Base-by-base conservation (phyloP, 78 protist species). In the Anaeramoeba ignava region DNA sequence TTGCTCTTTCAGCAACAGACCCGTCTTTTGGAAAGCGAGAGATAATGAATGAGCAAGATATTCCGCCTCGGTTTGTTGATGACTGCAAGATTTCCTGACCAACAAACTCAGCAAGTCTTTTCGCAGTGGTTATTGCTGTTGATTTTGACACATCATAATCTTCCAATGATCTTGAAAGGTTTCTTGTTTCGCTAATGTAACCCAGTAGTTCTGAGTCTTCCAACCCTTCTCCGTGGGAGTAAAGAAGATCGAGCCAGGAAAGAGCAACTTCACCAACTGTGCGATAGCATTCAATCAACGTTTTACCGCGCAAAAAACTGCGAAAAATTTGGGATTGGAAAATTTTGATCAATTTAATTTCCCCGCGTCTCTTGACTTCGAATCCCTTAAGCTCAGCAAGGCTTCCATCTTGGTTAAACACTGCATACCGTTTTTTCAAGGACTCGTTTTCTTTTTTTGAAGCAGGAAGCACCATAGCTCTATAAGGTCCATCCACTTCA, bases 401-500 rank as follows among this genome's bases (percentile, higher is more conserved):
- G 2, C 82, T 17, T 36, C 97, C 96, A 78, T 95, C 91, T 8
- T 38, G 38, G 86, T 97, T 87, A 89, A 96, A 98, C 31, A 98
- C 99, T 3, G 96, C 99, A 84, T 98, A 98, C 40, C 91, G 40
- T 42, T 85, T 84, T 67, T 84, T 84, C 78, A 89, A 79, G 33
- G 87, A 78, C 40, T 41, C 41, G 83, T 67, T 8, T 82, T 97
- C 96, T 31, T 96, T 98, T 40, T 84, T 91, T 34, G 98, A 87
- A 0, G 99, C 94, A 0, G 99, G 99, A 39, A 97, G 89, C 3
- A 96, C 85, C 99, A 97, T 97, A 40, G 96, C 93, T 39, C 83
- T 82, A 89, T 98, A 98, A 0, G 99, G 99, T 33, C 99, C 99
- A 67, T 98, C 99, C 67, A 97, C 92, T 41, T 98, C 99, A 78